Evolutionary conservation across 75 land plant species (phyloP), one percentile per base, ranked within the genome.

Genomic region (Pinus albicaulis): DNA sequence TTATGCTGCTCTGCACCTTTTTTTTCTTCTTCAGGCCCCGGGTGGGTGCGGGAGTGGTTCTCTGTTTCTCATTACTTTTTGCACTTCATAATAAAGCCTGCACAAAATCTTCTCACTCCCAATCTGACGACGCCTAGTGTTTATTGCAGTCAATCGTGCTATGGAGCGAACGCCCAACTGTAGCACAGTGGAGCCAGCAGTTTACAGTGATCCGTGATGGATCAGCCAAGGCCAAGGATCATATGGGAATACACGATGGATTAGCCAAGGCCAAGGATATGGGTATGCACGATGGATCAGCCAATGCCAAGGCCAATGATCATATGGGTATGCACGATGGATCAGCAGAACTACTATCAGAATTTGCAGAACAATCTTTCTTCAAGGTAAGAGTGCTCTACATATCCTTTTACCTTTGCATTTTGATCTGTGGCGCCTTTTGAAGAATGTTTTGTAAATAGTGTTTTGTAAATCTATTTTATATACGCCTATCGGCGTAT

Each of bases 11-110:
- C 52, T 16, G 52, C 52, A 10, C 11, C 52, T 48, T 48, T 48
- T 48, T 36, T 8, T 68, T 68, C 71, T 68, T 68, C 44, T 36
- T 68, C 48, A 38, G 52, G 13, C 71, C 71, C n/a, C 52, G 52
- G 71, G 52, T 68, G 3, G 4, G 71, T 68, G 1, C 20, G 3
- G 2, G 22, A 19, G 36, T 13, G 23, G 4, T 13, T 41, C 31
- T 38, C 7, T 28, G 34, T 64, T 31, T 5, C 15, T 5, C 12
- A 14, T 24, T 12, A 61, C 34, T 5, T 8, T 31, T 31, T 16
- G n/a, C 34, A 2, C 16, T 6, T 28, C 7, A 3, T 23, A 28
- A 19, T 64, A 31, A 20, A 36, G 13, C 8, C 20, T 68, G 2
- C 4, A 0, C 12, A 19, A 20, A 41, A 23, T 68, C 71, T 68